Percentiles rank a stretch among this genome's conserved stretches.
phyloP scores from a whole-genome alignment of 1,284 basidiomycete species.

The Tilletia walkeri region DNA sequence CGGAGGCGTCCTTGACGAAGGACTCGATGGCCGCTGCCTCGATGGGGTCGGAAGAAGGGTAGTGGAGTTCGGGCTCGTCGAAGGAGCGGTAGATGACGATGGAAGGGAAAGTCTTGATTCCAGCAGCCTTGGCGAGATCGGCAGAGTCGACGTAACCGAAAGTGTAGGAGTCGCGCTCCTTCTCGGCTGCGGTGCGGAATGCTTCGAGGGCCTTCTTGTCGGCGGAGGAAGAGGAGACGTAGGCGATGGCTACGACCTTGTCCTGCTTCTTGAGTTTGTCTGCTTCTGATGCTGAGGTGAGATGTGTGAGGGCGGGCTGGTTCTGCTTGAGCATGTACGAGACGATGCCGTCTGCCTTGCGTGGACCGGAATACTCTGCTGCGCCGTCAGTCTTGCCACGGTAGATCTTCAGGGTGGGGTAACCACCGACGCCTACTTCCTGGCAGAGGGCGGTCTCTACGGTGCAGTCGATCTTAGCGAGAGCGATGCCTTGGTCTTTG shows the following conservation, averaged over 20 bases:
- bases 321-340: slow-evolving; percentile 94
- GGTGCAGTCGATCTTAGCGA: slow-evolving; percentile 72
- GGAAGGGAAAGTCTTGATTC: slow-evolving; percentile 70
- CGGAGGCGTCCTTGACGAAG: slow-evolving; percentile 75
- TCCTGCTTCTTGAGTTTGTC: slow-evolving; percentile 80
- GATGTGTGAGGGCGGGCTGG: slow-evolving; percentile 83
- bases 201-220: slow-evolving; percentile 66
- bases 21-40: slow-evolving; percentile 63
- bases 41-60: slow-evolving; percentile 60
- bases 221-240: slow-evolving; percentile 67
- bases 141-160: slow-evolving; percentile 70
- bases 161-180: slow-evolving; percentile 85
- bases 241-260: slow-evolving; percentile 86
- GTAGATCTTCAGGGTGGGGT: slow-evolving; percentile 93
- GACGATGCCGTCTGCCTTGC: slow-evolving; percentile 94
- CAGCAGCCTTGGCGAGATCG: slow-evolving; percentile 69
- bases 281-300: slow-evolving; percentile 72
- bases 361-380: slow-evolving; percentile 74
- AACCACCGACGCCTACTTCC: slow-evolving; percentile 78
- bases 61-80: slow-evolving; percentile 73
- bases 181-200: slow-evolving; percentile 70
- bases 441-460: slow-evolving; percentile 62
- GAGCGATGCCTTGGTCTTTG: slow-evolving; percentile 78
- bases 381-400: slow-evolving; percentile 69
- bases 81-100: slow-evolving; percentile 90